Evolutionary conservation across 2,329 filamentous ascomycete genomes (phyloP).

Genomic region (Calonectria pteridis): DNA sequence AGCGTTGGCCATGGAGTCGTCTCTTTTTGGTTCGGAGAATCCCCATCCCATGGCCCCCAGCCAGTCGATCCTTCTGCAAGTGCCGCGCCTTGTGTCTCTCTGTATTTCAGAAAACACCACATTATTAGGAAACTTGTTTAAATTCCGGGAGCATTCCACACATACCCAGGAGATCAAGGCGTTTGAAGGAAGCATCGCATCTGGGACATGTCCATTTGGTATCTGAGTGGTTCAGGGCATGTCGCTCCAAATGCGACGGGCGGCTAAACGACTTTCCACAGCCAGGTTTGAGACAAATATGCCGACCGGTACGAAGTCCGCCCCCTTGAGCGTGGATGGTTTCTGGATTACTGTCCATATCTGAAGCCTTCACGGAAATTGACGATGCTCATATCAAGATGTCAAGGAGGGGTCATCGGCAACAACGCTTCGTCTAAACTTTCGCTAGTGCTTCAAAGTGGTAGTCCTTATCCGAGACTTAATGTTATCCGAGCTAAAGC

Average conservation of each 20-base stretch:
- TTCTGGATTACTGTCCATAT: background rate
- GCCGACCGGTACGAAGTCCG: background rate
- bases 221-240: conserved; percentile 11
- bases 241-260: conserved; percentile 6
- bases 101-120: background rate
- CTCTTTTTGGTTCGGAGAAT: background rate
- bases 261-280: conserved; percentile 15
- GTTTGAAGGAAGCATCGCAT: conserved; percentile 4
- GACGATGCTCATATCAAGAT: background rate
- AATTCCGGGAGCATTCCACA: background rate
- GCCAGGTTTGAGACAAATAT: conserved; percentile 4
- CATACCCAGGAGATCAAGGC: background rate
- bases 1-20: background rate
- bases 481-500: conserved; percentile 5
- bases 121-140: background rate
- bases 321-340: background rate
- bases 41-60: background rate
- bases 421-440: background rate
- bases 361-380: background rate
- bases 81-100: conserved; percentile 1
- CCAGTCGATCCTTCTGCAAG: background rate
- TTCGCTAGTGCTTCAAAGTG: background rate
- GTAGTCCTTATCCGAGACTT: background rate
- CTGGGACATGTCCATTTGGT: conserved; percentile 3
- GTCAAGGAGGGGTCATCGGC: background rate